A percentile compares a stretch with the other conserved stretches of the same genome.
These are phyloP conservation scores for Passiflora organensis DNA, from an alignment of 345 rosid genomes.

Conservation along the genomic window DNA sequence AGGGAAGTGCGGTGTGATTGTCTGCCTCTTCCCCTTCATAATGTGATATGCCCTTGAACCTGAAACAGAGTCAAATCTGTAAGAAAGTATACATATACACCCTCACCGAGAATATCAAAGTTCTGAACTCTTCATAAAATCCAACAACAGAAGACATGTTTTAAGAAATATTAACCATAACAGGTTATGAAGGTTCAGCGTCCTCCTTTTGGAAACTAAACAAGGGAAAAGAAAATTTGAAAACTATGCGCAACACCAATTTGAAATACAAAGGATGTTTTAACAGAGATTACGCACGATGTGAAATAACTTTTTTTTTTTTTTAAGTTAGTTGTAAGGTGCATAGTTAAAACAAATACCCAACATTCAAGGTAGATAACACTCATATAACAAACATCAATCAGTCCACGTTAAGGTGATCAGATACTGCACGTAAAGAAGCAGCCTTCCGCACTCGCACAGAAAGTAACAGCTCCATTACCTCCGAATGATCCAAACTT, in stretches of 20 bases:
- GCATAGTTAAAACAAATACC: too few species aligned
- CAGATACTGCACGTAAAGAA: not conserved
- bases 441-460: not conserved
- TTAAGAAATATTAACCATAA: not conserved
- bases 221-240: not conserved
- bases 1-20: conserved; percentile 73
- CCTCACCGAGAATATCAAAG: not conserved
- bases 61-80: conserved; percentile 16
- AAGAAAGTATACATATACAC: not conserved
- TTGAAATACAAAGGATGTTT: too few species aligned
- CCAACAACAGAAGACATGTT: not conserved
- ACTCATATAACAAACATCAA: too few species aligned
- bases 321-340: too few species aligned
- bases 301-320: too few species aligned
- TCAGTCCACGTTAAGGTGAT: not conserved
- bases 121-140: not conserved
- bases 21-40: conserved; percentile 50
- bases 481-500: not conserved
- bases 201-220: not conserved
- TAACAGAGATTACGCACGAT: too few species aligned
- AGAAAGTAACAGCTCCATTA: not conserved
- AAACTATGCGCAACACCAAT: too few species aligned
- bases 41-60: conserved; percentile 86
- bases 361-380: too few species aligned
- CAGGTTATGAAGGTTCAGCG: not conserved